phyloP scores from a whole-genome alignment of 768 basidiomycete species.

The Crepidotus variabilis region DNA sequence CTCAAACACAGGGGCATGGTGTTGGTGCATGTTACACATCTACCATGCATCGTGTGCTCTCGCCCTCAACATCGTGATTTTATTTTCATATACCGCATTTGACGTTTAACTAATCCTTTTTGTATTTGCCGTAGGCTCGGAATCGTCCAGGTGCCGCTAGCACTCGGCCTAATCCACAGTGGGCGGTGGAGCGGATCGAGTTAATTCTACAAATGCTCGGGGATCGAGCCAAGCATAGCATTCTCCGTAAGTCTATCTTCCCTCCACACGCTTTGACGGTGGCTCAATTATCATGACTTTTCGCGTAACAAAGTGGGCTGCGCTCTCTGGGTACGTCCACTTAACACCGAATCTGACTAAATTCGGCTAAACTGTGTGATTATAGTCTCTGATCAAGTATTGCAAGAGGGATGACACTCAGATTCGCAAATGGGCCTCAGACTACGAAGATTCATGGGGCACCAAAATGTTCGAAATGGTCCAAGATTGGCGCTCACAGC shows the following conservation, averaged over 20 bases:
- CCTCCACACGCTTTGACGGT: slow-evolving; percentile 7
- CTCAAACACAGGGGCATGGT: slow-evolving; percentile 79
- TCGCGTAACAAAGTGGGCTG: slow-evolving; percentile 44
- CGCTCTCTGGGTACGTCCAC: slow-evolving; percentile 54
- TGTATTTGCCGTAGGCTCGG: slow-evolving; percentile 30
- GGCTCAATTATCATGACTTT: slow-evolving; percentile 6
- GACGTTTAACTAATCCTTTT: slow-evolving; percentile 6
- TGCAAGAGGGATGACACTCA: slow-evolving; percentile 51
- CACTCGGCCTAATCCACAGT: slow-evolving; percentile 30
- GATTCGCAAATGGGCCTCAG: slow-evolving; percentile 54
- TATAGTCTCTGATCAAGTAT: slow-evolving; percentile 64
- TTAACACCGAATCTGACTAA: slow-evolving; percentile 2
- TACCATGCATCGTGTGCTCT: slow-evolving; percentile 67
- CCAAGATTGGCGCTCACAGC: slow-evolving; percentile 33
- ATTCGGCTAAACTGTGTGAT: slow-evolving; percentile 9
- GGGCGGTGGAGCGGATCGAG: slow-evolving; percentile 40
- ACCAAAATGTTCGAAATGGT: slow-evolving; percentile 50
- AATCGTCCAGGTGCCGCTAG: slow-evolving; percentile 33
- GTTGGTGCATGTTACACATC: slow-evolving; percentile 72
- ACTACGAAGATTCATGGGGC: slow-evolving; percentile 68
- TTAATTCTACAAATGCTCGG: slow-evolving; percentile 44
- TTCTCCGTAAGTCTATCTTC: slow-evolving; percentile 32
- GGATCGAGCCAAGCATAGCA: slow-evolving; percentile 46
- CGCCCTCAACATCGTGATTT: slow-evolving; percentile 59
- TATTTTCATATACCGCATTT: slow-evolving; percentile 4